Conservation (phyloP, 139 green algal genomes). For the Chlamydomonas sp. region DNA sequence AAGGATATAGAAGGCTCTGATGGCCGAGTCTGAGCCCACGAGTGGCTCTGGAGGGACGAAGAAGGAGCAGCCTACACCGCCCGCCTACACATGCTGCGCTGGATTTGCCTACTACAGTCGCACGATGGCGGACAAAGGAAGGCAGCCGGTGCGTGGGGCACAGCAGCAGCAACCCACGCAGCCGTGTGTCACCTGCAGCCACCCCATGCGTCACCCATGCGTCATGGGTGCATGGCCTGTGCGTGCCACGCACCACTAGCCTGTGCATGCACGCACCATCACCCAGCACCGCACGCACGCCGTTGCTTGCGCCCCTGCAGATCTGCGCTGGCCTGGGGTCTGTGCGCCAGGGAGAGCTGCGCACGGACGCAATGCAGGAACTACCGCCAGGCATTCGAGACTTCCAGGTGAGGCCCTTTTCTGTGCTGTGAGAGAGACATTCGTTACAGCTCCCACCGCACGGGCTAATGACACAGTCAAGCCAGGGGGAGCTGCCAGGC, state of each 20-base stretch:
- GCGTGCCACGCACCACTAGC: not conserved
- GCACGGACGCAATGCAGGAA: not conserved
- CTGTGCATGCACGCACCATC: not conserved
- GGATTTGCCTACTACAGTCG: slow-evolving; percentile 8
- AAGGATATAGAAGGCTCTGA: too few relatives aligned
- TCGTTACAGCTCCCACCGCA: too few relatives aligned
- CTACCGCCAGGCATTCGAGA: not conserved
- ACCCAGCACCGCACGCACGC: not conserved
- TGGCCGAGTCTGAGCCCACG: too few relatives aligned
- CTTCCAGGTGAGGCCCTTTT: slow-evolving; percentile 6
- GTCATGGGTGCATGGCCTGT: not conserved
- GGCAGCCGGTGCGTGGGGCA: not conserved
- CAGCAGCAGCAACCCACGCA: not conserved
- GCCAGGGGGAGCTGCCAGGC: not conserved
- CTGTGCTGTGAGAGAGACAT: not conserved
- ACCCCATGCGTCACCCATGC: not conserved
- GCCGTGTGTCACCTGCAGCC: not conserved
- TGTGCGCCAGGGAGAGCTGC: not conserved
- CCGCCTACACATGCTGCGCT: not conserved
- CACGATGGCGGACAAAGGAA: not conserved
- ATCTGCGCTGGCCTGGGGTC: slow-evolving; percentile 1
- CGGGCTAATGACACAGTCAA: too few relatives aligned
- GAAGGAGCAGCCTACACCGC: not conserved
- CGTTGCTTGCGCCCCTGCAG: not conserved
- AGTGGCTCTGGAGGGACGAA: too few relatives aligned